Evolutionary conservation across 108 stramenopile genomes (phyloP).

Genomic region (Nannochloropsis granulata): DNA sequence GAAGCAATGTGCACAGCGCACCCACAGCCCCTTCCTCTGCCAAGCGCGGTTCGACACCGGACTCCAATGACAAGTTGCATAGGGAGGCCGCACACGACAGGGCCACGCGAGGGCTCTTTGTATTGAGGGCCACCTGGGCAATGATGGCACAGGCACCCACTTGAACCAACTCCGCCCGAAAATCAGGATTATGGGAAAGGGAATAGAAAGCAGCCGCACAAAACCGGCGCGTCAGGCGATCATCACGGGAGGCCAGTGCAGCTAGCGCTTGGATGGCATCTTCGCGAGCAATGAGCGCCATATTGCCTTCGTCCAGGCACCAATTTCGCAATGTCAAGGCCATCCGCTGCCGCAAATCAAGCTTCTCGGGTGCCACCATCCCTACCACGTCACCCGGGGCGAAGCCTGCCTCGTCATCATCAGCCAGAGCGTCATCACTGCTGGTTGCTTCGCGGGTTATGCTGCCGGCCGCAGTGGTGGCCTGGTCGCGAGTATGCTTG

Average conservation of each 20-base stretch:
- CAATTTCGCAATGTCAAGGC: background rate
- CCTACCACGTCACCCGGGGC: background rate
- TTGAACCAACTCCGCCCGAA: background rate
- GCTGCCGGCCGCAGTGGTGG: background rate
- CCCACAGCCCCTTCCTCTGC: constrained; percentile 16
- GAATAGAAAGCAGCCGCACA: background rate
- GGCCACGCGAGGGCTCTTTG: background rate
- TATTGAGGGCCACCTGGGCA: background rate
- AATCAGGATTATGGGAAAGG: background rate
- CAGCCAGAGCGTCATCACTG: background rate
- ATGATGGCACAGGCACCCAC: background rate
- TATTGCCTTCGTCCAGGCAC: background rate
- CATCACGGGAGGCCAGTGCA: background rate
- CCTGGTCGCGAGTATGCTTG: background rate
- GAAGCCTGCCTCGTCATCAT: background rate
- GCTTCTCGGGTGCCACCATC: background rate
- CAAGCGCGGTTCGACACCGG: constrained; percentile 6
- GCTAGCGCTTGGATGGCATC: background rate
- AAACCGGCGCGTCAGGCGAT: background rate
- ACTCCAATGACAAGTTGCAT: constrained; percentile 25
- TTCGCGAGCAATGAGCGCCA: background rate
- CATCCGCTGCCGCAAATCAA: background rate
- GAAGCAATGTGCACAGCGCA: background rate
- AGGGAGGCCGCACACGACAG: background rate
- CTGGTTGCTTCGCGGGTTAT: background rate